Percentiles rank a stretch among this genome's conserved stretches.
These are phyloP conservation scores for Chimonanthus salicifolius DNA, from an alignment of 164 flowering plant genomes.

Conservation along the genomic window DNA sequence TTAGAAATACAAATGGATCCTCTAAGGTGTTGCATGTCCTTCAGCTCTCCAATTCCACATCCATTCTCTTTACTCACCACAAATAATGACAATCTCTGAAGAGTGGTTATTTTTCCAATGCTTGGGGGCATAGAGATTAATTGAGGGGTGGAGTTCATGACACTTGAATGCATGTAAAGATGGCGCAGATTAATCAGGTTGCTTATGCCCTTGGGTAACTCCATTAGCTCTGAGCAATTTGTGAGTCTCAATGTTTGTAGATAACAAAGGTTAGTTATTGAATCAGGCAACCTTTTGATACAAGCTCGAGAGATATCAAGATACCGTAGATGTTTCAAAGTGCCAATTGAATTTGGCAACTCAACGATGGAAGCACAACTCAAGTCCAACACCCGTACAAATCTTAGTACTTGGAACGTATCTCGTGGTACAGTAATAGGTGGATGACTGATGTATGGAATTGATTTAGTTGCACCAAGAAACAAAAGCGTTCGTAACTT, in stretches of 20 bases:
- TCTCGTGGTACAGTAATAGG: neutral
- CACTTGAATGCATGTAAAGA: constrained; percentile 7
- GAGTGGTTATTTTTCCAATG: constrained; percentile 20
- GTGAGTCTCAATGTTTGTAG: constrained; percentile 25
- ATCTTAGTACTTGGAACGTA: neutral
- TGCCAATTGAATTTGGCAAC: constrained; percentile 9
- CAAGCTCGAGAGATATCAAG: constrained; percentile 22
- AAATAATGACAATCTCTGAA: constrained; percentile 24
- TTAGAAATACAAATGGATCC: constrained; percentile 27
- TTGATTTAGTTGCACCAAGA: neutral
- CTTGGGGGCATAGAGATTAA: constrained; percentile 19
- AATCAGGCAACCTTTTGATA: constrained; percentile 21
- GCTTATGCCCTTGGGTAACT: constrained; percentile 16
- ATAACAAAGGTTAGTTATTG: constrained; percentile 18
- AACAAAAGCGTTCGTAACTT: constrained; percentile 6
- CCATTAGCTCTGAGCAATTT: constrained; percentile 11
- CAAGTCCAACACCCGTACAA: constrained; percentile 8
- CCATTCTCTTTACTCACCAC: constrained; percentile 21
- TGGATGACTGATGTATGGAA: neutral
- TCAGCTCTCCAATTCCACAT: constrained; percentile 20
- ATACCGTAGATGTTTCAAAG: constrained; percentile 23
- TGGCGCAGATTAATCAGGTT: constrained; percentile 19
- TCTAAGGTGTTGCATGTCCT: constrained; percentile 15
- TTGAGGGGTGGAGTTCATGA: neutral
- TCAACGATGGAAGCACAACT: neutral